Base-by-base conservation (phyloP, 495 filamentous ascomycete genomes). In the Penicillium waksmanii region DNA sequence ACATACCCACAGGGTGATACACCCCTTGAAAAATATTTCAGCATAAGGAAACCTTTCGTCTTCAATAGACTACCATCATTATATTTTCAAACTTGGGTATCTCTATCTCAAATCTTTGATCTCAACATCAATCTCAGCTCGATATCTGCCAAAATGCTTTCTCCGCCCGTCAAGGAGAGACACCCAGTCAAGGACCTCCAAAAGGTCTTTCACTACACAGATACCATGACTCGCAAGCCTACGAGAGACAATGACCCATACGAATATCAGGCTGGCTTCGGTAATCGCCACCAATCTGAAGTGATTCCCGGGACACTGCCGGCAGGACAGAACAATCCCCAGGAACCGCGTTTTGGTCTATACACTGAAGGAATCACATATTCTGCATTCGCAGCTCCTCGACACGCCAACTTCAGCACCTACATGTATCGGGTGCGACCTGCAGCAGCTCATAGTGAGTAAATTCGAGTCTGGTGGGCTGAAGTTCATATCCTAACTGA, bases 301-400 rank as follows among this genome's bases (percentile, higher is more conserved):
- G 69, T 76, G n/a, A 75, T 78, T 38, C 75, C 75, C 0, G 75
- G 75, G 5, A 74, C 73, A 3, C 51, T 78, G 3, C 75, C 75
- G 10, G 70, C 70, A 9, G 75, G 72, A 4, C 75, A 78, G 58
- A 78, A 78, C 56, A 78, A 76, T 43, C 75, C 75, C 11, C 75
- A 76, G 19, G 71, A 73, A 23, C 48, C 58, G 31, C 67, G 74
- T 0, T 78, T 75, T 51, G 75, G 74, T 13, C 63, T 87, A 19
- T 82, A 87, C 62, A 84, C 84, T n/a, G 85, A 88, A 72, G 84
- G 84, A 1, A 72, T 86, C 21, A 80, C 84, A 9, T 86, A 86
- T 65, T 82, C 79, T 43, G 85, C 75, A 7, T 78, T 78, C 60
- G 68, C 66, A 25, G 75, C 75, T 21, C 75, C 75, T 11, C 66